Base-by-base conservation (phyloP, 805 yeast genomes). In the Candida pseudoglaebosa region DNA sequence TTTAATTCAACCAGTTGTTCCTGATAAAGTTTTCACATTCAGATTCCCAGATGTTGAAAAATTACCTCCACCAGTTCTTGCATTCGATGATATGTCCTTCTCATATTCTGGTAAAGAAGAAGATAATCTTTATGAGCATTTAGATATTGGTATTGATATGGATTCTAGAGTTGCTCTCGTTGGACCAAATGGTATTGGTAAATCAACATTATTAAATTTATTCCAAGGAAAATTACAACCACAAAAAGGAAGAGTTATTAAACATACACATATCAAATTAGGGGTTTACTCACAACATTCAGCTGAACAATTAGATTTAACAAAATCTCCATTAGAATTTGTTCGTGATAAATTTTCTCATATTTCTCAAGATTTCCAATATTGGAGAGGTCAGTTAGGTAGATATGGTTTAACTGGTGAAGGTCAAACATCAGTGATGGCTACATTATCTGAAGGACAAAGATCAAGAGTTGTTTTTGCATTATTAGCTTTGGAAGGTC, bases 271-370 rank as follows among this genome's bases (percentile, higher is more conserved):
- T 66, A 82, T 93, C 65, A 93, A 93, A 76, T 80, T 93, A 63
- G 99, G 99, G 70, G 97, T 93, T 43, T 93, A 93, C 75, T 90
- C 98, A 20, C 99, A 93, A 76, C 99, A 93, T 73, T 90, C 98
- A 52, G 95, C 95, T 52, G 99, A 93, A 66, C 98, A 93, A 71
- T 80, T 93, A 59, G 99, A 93, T 64, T 77, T 93, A 65, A 84
- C 96, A 55, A 89, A 88, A 74, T 81, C 91, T 46, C 95, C 99
- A 37, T 76, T 93, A 57, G 99, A 93, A 68, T 93, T 93, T 58
- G 96, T 93, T 50, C 88, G 98, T 68, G 95, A 89, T 68, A 87
- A 86, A 65, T 91, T 88, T 72, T 71, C 95, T 28, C 62, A 74
- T 53, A 77, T 91, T 52, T 91, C 98, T 17, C 97, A 93, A 71